phyloP scores from a whole-genome alignment of 2,329 filamentous ascomycete genomes.

The Phyllosticta citriasiana region DNA sequence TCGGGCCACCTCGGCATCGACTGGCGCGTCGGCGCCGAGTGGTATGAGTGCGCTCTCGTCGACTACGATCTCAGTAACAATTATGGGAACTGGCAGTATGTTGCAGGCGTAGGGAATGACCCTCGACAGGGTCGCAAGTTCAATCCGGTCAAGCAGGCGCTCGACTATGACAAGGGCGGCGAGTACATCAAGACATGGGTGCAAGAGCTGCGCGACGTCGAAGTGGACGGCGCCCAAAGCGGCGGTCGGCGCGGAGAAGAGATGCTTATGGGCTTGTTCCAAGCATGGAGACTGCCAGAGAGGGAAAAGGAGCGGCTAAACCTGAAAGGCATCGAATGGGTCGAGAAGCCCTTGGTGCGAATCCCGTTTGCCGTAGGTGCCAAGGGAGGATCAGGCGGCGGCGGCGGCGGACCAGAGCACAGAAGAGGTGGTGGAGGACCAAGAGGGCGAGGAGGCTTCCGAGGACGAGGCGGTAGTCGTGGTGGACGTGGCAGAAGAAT shows the following conservation, averaged over 20 bases:
- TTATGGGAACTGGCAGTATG: slow-evolving; percentile 79
- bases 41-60: slow-evolving; percentile 65
- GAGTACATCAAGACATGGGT: slow-evolving; percentile 66
- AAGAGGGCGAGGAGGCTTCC: slow-evolving; percentile 14
- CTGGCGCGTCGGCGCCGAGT: slow-evolving; percentile 73
- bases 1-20: slow-evolving; percentile 65
- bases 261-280: slow-evolving; percentile 52
- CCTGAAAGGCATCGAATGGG: slow-evolving; percentile 52
- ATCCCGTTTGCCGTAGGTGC: slow-evolving; percentile 53
- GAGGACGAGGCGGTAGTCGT: slow-evolving; percentile 10
- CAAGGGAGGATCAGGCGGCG: slow-evolving; percentile 27
- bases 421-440: slow-evolving; percentile 18
- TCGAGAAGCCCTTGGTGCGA: slow-evolving; percentile 53
- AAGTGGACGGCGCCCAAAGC: slow-evolving; percentile 23
- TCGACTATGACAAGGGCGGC: slow-evolving; percentile 64
- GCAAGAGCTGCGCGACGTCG: slow-evolving; percentile 51
- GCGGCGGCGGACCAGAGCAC: slow-evolving; percentile 16
- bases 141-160: slow-evolving; percentile 71
- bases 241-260: slow-evolving; percentile 19
- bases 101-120: slow-evolving; percentile 70
- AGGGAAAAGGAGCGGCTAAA: slow-evolving; percentile 49
- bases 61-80: slow-evolving; percentile 71
- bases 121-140: slow-evolving; percentile 64
- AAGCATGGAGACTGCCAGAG: slow-evolving; percentile 54
- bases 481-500: slow-evolving; percentile 9